Evolutionary conservation across 1,284 basidiomycete species (phyloP), one percentile per base, ranked within the genome.

Genomic region (Cystobasidium sp.): DNA sequence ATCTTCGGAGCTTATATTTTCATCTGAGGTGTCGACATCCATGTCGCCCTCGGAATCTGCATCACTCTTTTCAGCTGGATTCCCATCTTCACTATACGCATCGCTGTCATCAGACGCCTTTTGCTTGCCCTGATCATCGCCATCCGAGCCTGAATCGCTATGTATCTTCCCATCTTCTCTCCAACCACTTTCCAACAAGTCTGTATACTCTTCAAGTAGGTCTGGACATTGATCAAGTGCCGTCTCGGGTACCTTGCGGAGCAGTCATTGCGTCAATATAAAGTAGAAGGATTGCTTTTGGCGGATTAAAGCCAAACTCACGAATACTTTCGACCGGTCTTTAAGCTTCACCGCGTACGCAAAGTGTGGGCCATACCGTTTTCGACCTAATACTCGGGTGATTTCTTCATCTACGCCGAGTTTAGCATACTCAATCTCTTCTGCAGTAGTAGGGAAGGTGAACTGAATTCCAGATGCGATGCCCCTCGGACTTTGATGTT

Each of bases 361-460:
- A 55, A 68, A 46, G 12, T 49, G 22, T 53, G 41, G 31, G 24
- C 56, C 37, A 56, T 39, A 39, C 10, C 22, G 31, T 2, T 53
- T 37, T 16, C 63, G 44, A 12, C 72, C 66, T 22, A 74, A 53
- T 10, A 74, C 55, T 66, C 68, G 68, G 55, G 24, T 46, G 24
- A 74, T 74, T 46, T 74, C 72, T 46, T 74, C 72, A 37, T 74
- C 72, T 37, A 65, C 39, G n/a, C 64, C 66, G 3, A 74, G 53
- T 16, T 8, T 16, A 3, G 44, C 49, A 37, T 58, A 43, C 16
- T 68, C 55, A 52, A 56, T 31, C 14, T 73, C 46, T 16, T 39
- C 20, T 10, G 10, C 24, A 2, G 24, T 37, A 4, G 53, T 56
- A 18, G 39, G 24, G 14, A 10, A 31, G 12, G 20, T 9, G 9